These are phyloP conservation scores for Arctostaphylos glauca DNA, from an alignment of 148 eudicot species.

Conservation along the genomic window DNA sequence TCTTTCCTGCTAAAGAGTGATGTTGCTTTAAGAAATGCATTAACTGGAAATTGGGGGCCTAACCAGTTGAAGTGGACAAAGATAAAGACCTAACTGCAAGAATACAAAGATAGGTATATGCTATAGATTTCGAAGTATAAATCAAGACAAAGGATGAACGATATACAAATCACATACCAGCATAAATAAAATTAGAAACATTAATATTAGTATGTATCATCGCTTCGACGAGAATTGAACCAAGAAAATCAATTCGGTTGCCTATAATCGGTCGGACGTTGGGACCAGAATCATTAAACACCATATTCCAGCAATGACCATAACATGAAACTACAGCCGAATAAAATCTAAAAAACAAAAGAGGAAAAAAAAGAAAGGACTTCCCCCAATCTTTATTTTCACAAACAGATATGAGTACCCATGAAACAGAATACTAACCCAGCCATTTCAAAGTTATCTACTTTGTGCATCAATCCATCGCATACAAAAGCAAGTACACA, in stretches of 20 bases:
- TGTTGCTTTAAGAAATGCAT: neutral
- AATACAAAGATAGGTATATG: neutral
- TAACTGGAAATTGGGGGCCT: neutral
- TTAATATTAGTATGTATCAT: neutral
- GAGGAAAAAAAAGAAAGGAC: conserved; percentile 3
- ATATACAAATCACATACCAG: neutral
- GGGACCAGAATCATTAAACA: conserved; percentile 3
- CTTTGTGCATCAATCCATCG: neutral
- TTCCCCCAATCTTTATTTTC: neutral
- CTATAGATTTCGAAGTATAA: neutral
- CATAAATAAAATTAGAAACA: neutral
- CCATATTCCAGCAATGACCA: neutral
- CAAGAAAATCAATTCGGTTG: neutral
- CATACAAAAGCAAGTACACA: neutral
- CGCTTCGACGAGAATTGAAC: neutral
- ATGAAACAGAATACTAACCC: conserved; percentile 14
- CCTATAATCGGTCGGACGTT: neutral
- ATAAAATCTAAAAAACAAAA: conserved; percentile 1
- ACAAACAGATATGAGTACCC: conserved; percentile 12
- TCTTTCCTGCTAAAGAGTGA: conserved; percentile 1
- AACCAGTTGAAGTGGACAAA: neutral
- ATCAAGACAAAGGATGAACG: neutral
- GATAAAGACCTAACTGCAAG: neutral
- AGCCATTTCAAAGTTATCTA: neutral
- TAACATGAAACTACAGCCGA: neutral